Conservation (phyloP, 441 rosid genomes). For the Biscutella laevigata region DNA sequence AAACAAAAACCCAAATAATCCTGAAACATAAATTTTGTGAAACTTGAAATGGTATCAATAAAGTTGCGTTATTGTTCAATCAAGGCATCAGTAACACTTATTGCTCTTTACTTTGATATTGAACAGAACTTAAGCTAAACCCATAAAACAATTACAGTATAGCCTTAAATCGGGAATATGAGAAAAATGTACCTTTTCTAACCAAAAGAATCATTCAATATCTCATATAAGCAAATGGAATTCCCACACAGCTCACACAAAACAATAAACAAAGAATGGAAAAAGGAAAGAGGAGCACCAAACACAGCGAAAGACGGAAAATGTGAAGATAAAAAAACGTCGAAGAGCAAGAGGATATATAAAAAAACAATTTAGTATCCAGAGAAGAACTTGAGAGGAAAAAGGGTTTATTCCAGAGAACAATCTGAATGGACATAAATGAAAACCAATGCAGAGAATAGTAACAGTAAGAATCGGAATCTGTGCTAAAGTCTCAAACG, state of each 20-base stretch:
- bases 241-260: background rate
- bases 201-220: slow-evolving; percentile 41
- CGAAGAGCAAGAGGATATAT: slow-evolving; percentile 24
- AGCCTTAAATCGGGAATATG: background rate
- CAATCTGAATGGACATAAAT: slow-evolving; percentile 39
- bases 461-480: slow-evolving; percentile 59
- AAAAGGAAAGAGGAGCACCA: slow-evolving; percentile 23
- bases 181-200: background rate
- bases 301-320: slow-evolving; percentile 32
- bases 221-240: slow-evolving; percentile 14
- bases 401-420: slow-evolving; percentile 46
- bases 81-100: background rate
- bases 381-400: slow-evolving; percentile 7
- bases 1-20: background rate
- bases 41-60: slow-evolving; percentile 10
- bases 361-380: background rate
- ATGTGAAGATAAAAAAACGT: slow-evolving; percentile 51
- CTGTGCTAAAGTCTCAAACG: slow-evolving; percentile 26
- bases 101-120: background rate
- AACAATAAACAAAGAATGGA: slow-evolving; percentile 5
- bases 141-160: background rate
- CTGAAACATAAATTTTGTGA: background rate
- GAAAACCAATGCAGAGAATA: slow-evolving; percentile 26
- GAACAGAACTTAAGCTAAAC: background rate
- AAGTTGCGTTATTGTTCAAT: background rate